Base-by-base conservation (phyloP, 371 early-diverging fungal species). In the Zopfochytrium polystomum region DNA sequence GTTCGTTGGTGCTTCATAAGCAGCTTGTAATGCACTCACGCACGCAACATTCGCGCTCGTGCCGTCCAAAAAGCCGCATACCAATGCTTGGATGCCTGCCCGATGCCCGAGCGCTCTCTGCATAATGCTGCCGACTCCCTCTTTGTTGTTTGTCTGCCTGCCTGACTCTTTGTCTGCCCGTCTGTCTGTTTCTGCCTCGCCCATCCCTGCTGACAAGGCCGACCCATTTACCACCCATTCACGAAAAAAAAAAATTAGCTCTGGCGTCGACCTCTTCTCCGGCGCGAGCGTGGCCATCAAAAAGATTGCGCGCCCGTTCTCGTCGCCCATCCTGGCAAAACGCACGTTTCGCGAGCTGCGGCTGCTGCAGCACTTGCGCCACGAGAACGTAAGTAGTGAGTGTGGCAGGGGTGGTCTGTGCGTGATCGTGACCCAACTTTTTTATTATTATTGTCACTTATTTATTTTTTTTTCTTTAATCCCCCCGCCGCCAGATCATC, bases 291-390 rank as follows among this genome's bases (percentile, higher is more conserved):
- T 91, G n/a, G 86, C 96, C 43, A 89, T 96, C 63, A 96, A 96
- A 70, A 95, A 95, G 79, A 92, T 96, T 60, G 86, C 90, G 87
- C 89, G 89, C 62, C 95, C 95, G 3, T 96, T 93, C 78, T 84
- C 85, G 60, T 88, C 92, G 6, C 84, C 92, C n/a, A 90, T 93
- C 3, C 77, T 94, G 33, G 90, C 95, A 23, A 95, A 95, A 78
- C 83, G 96, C 46, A 92, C 93, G n/a, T 95, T 90, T 72, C 85
- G 96, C 65, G 95, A 96, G 78, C 78, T 95, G 52, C 89, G 89
- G 75, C 81, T 96, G 60, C 79, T 96, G 60, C 91, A 90, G 70
- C 87, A 92, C 62, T 74, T 96, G 57, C 77, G 81, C 7, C 70
- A 72, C 46, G 67, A 68, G 47, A 69, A 72, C 32, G 66, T 65